Conservation (phyloP, 2,329 filamentous ascomycete genomes). For the Sporothrix pallida region DNA sequence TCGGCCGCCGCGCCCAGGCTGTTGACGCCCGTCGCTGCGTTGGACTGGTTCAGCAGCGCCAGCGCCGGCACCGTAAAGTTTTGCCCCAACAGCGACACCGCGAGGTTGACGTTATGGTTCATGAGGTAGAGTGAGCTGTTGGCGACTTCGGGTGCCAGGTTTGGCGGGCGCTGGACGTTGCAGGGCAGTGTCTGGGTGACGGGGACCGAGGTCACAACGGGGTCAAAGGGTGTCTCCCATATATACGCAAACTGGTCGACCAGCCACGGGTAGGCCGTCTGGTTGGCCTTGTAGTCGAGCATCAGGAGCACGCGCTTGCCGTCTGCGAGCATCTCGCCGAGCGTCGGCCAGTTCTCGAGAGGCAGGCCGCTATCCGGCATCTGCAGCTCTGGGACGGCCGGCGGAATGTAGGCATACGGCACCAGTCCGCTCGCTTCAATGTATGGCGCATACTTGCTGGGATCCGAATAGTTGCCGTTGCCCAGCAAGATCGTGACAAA, state of each 20-base stretch:
- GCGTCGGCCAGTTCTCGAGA: constrained; percentile 80
- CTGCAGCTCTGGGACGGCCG: constrained; percentile 48
- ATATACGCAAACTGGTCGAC: constrained; percentile 86
- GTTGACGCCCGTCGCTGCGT: constrained; percentile 67
- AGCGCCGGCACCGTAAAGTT: constrained; percentile 74
- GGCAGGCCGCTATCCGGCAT: constrained; percentile 56
- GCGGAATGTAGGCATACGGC: constrained; percentile 74
- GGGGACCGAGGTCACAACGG: constrained; percentile 41
- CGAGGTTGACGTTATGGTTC: constrained; percentile 89
- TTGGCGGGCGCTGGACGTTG: constrained; percentile 75
- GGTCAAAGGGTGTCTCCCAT: constrained; percentile 91
- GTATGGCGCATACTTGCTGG: constrained; percentile 67
- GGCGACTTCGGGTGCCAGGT: constrained; percentile 59
- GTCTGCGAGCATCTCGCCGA: constrained; percentile 74
- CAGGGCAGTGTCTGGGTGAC: constrained; percentile 73
- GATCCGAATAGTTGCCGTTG: constrained; percentile 75
- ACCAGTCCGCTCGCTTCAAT: constrained; percentile 75
- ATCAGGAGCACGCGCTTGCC: constrained; percentile 78
- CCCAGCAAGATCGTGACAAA: constrained; percentile 86
- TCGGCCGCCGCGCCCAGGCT: constrained; percentile 68
- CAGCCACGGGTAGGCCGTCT: constrained; percentile 78
- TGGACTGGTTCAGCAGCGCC: constrained; percentile 72
- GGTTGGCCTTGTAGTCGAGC: constrained; percentile 84
- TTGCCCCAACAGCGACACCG: constrained; percentile 69
- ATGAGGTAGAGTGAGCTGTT: constrained; percentile 74